Conservation (phyloP, 208 protist genomes). For the Naegleria gruberi region DNA sequence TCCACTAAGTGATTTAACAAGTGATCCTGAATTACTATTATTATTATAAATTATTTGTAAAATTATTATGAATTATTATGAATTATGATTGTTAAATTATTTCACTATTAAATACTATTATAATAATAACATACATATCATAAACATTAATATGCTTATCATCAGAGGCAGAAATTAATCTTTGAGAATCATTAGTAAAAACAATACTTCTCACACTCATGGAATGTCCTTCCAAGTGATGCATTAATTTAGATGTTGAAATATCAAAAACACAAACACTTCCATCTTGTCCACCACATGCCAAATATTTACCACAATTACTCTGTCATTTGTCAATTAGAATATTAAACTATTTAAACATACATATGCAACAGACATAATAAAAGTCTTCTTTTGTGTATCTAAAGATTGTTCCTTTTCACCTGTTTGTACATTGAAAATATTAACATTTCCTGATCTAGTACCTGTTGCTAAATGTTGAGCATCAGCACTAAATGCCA, state of each 20-base stretch:
- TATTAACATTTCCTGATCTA: slow-evolving; percentile 15
- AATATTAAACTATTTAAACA: neutral
- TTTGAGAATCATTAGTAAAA: slow-evolving; percentile 14
- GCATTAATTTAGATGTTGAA: neutral
- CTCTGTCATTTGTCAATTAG: neutral
- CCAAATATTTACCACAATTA: slow-evolving; percentile 1
- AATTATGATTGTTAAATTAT: no score
- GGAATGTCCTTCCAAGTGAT: neutral
- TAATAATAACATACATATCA: neutral
- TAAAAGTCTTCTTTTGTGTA: slow-evolving; percentile 13
- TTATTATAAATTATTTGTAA: neutral
- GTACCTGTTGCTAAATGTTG: neutral
- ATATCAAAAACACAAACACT: slow-evolving; percentile 1
- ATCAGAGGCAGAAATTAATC: slow-evolving; percentile 12
- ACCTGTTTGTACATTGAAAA: slow-evolving; percentile 1
- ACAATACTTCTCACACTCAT: neutral
- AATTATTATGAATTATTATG: no score
- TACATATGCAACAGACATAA: slow-evolving; percentile 1
- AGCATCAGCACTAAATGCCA: neutral
- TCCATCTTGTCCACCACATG: slow-evolving; percentile 1
- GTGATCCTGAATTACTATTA: neutral
- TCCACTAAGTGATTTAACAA: neutral
- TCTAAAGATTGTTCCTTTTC: slow-evolving; percentile 15
- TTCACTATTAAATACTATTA: no score
- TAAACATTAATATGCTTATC: slow-evolving; percentile 19